Evolutionary conservation across 352 stramenopile genomes (phyloP).

Genomic region (Globisporangium nunn): DNA sequence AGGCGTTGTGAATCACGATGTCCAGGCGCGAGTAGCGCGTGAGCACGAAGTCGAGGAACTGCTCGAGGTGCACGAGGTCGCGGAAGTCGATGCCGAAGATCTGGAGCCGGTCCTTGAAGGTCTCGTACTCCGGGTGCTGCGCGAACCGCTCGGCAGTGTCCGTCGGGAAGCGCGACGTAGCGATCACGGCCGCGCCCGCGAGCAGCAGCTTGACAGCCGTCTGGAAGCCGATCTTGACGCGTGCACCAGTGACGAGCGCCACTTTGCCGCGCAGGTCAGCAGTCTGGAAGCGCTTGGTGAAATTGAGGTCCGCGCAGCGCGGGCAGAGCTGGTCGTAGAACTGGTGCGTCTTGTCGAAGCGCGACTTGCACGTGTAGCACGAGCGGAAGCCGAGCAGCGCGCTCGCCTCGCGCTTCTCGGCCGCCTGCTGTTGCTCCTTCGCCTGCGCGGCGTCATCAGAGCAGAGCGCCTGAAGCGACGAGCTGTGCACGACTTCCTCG

Average conservation of each 20-base stretch:
- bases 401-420: slow-evolving; percentile 49
- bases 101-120: slow-evolving; percentile 91
- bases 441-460: slow-evolving; percentile 42
- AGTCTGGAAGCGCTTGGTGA: slow-evolving; percentile 91
- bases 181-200: slow-evolving; percentile 90
- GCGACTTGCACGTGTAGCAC: slow-evolving; percentile 95
- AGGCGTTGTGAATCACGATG: slow-evolving; percentile 97
- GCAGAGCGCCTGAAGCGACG: slow-evolving; percentile 55
- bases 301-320: slow-evolving; percentile 92
- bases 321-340: slow-evolving; percentile 96
- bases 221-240: slow-evolving; percentile 97
- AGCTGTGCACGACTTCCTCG: slow-evolving; percentile 53
- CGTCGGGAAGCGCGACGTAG: slow-evolving; percentile 94
- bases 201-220: slow-evolving; percentile 92
- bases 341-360: slow-evolving; percentile 93
- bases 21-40: slow-evolving; percentile 88
- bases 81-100: slow-evolving; percentile 96
- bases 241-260: slow-evolving; percentile 91
- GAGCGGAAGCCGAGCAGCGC: slow-evolving; percentile 82
- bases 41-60: slow-evolving; percentile 88
- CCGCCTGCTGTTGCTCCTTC: slow-evolving; percentile 37
- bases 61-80: slow-evolving; percentile 93
- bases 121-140: slow-evolving; percentile 88
- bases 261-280: slow-evolving; percentile 86
- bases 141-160: slow-evolving; percentile 88